Percentiles rank a stretch among this genome's conserved stretches.
Conservation (phyloP, 2,329 filamentous ascomycete species). For the Botrytis pseudocinerea region DNA sequence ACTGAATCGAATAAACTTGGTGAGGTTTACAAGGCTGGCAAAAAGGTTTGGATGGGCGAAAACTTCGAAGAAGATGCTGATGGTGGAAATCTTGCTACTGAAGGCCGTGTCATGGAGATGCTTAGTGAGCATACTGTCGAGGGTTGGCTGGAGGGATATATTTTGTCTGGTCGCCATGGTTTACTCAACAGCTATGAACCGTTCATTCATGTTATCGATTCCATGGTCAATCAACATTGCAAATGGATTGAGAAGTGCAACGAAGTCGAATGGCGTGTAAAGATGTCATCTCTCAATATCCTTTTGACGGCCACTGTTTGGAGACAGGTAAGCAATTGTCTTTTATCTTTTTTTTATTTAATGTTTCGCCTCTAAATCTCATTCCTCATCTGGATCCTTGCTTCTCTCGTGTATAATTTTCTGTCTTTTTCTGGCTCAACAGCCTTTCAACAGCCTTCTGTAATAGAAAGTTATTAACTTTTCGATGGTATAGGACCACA, state of each 20-base stretch:
- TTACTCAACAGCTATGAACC: constrained; percentile 77
- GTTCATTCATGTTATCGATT: constrained; percentile 81
- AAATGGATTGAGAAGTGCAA: constrained; percentile 82
- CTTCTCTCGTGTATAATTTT: background rate
- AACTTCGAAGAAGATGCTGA: constrained; percentile 75
- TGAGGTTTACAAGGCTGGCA: constrained; percentile 69
- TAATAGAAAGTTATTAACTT: background rate
- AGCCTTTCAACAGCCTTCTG: background rate
- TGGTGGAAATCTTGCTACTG: constrained; percentile 68
- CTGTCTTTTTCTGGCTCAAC: background rate
- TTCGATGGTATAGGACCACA: constrained; percentile 55
- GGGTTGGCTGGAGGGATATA: constrained; percentile 78
- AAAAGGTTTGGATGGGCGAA: constrained; percentile 80
- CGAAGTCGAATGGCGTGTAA: constrained; percentile 76
- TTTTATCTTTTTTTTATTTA: background rate
- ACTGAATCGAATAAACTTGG: constrained; percentile 78
- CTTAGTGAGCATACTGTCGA: constrained; percentile 80
- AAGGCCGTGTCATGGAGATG: constrained; percentile 79
- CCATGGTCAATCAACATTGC: constrained; percentile 84
- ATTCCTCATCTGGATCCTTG: background rate
- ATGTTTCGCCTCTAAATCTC: background rate
- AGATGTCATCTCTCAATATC: constrained; percentile 75
- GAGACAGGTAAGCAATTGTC: constrained; percentile 57
- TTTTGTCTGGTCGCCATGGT: constrained; percentile 73
- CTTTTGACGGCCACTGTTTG: constrained; percentile 76